Conservation (phyloP, 352 stramenopile species). For the Plasmopara muralis region DNA sequence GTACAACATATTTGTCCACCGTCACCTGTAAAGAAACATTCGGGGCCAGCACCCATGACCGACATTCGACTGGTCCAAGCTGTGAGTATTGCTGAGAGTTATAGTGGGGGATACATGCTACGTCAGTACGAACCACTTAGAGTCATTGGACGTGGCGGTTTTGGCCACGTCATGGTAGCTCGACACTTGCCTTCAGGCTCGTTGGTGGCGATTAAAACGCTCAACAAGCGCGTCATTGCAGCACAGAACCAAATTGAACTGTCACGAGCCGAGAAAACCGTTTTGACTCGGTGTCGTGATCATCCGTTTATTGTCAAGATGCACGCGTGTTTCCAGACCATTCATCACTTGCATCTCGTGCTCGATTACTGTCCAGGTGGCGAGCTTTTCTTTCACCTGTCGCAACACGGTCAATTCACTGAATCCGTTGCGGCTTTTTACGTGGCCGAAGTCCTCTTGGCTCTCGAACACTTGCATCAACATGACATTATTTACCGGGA, state of each 20-base stretch:
- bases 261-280: constrained; percentile 75
- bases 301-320: constrained; percentile 91
- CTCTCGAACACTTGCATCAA: constrained; percentile 67
- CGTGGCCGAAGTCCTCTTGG: constrained; percentile 77
- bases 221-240: constrained; percentile 77
- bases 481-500: constrained; percentile 84
- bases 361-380: constrained; percentile 73
- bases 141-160: constrained; percentile 75
- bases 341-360: constrained; percentile 64
- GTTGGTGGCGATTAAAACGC: constrained; percentile 74
- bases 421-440: constrained; percentile 85
- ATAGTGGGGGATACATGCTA: constrained; percentile 67
- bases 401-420: constrained; percentile 56
- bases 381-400: constrained; percentile 85
- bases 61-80: constrained; percentile 64
- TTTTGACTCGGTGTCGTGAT: constrained; percentile 83
- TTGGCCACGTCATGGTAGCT: constrained; percentile 83
- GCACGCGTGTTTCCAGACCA: constrained; percentile 84
- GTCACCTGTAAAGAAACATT: constrained; percentile 15
- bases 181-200: constrained; percentile 46
- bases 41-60: constrained; percentile 14
- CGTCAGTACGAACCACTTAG: constrained; percentile 76
- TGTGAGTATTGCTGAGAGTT: constrained; percentile 72
- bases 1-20: constrained; percentile 7
- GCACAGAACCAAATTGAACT: constrained; percentile 82